phyloP scores from a whole-genome alignment of 1,284 basidiomycete genomes.

The Boletus sp. region DNA sequence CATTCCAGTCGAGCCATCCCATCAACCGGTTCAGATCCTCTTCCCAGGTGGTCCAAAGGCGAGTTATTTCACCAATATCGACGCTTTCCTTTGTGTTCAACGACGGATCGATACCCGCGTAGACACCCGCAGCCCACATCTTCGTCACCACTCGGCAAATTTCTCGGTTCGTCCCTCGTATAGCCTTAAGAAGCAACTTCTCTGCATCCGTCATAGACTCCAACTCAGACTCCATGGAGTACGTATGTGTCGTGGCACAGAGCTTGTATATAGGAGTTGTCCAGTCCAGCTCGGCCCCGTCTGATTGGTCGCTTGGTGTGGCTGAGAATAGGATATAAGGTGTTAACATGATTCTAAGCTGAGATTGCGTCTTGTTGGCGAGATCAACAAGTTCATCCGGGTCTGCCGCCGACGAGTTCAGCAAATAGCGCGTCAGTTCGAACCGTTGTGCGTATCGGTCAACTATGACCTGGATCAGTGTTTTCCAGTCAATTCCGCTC shows the following conservation, averaged over 20 bases:
- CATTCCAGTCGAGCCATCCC: conserved; percentile 43
- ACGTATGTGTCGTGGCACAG: no score
- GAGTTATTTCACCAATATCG: conserved; percentile 1
- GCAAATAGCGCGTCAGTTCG: conserved; percentile 30
- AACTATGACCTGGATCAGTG: no score
- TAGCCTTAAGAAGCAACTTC: conserved; percentile 7
- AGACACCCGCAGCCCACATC: conserved; percentile 44
- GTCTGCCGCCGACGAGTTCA: conserved; percentile 25
- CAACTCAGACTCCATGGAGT: no score
- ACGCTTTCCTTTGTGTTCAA: background rate
- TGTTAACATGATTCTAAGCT: conserved; percentile 11
- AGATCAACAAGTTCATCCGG: conserved; percentile 8
- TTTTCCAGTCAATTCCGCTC: conserved; percentile 45
- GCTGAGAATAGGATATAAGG: conserved; percentile 18
- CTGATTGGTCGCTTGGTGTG: conserved; percentile 1
- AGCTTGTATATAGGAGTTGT: background rate
- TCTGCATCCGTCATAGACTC: no score
- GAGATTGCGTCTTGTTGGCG: conserved; percentile 20
- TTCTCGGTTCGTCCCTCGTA: conserved; percentile 40
- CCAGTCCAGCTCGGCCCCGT: conserved; percentile 22
- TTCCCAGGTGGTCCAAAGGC: conserved; percentile 24
- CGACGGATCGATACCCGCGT: conserved; percentile 28
- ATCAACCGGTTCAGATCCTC: conserved; percentile 8
- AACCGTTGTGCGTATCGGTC: no score
- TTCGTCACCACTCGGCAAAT: conserved; percentile 46